phyloP scores from a whole-genome alignment of 345 rosid species.

The Gossypium herbaceum region DNA sequence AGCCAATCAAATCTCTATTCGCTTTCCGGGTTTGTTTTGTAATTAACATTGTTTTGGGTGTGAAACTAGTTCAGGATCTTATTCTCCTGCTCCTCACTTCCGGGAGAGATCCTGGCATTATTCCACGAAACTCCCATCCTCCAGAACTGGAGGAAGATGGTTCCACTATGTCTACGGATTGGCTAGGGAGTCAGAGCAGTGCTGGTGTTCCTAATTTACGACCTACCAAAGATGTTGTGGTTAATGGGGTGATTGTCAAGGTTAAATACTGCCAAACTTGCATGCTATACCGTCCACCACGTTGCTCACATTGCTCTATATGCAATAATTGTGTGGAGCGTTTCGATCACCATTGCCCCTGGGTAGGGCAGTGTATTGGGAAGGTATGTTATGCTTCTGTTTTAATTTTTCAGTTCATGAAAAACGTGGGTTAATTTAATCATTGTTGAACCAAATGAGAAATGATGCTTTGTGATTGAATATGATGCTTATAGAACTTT shows the following conservation, averaged over 20 bases:
- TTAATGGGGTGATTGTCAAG: conserved; percentile 59
- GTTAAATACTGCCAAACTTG: conserved; percentile 93
- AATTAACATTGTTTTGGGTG: conserved; percentile 3
- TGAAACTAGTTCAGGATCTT: conserved; percentile 49
- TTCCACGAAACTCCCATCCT: conserved; percentile 78
- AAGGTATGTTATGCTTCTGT: conserved; percentile 41
- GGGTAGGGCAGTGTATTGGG: conserved; percentile 98
- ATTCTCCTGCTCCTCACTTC: conserved; percentile 78
- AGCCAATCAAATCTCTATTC: neutral
- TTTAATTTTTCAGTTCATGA: neutral
- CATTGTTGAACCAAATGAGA: neutral
- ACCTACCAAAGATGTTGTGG: conserved; percentile 62
- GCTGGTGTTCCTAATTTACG: conserved; percentile 41
- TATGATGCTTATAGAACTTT: neutral
- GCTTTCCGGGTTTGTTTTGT: neutral
- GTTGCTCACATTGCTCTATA: conserved; percentile 93
- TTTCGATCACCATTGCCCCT: conserved; percentile 97
- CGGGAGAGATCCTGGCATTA: conserved; percentile 90
- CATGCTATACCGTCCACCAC: conserved; percentile 87
- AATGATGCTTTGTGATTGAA: neutral
- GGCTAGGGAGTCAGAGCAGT: conserved; percentile 40
- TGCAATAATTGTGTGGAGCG: conserved; percentile 93
- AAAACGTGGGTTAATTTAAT: neutral
- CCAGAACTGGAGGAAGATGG: conserved; percentile 70
- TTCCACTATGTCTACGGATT: conserved; percentile 42